Evolutionary conservation across 768 basidiomycete species (phyloP).

Genomic region (Lactarius quietus): DNA sequence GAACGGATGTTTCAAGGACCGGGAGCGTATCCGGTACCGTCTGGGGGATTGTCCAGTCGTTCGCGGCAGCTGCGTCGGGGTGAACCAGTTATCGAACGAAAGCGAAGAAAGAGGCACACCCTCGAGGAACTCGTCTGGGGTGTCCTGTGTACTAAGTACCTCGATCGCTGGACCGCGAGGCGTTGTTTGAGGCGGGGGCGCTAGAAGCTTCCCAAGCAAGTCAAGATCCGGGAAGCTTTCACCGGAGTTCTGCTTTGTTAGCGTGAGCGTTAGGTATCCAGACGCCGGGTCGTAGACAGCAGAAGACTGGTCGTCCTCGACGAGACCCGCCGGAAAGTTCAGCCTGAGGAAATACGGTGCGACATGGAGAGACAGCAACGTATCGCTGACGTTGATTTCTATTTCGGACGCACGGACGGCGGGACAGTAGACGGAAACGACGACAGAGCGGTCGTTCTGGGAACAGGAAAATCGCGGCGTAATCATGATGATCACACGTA

Average conservation of each 20-base stretch:
- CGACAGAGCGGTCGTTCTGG: conserved; percentile 54
- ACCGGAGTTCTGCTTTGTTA: conserved; percentile 65
- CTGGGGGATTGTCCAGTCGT: conserved; percentile 79
- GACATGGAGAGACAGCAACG: conserved; percentile 67
- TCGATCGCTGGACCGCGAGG: conserved; percentile 49
- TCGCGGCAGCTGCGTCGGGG: conserved; percentile 55
- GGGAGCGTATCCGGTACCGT: conserved; percentile 43
- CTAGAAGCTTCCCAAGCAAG: conserved; percentile 70
- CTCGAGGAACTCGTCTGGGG: conserved; percentile 45
- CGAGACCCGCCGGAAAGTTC: conserved; percentile 62
- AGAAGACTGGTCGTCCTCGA: conserved; percentile 65
- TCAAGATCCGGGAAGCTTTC: conserved; percentile 76
- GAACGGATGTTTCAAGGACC: conserved; percentile 39
- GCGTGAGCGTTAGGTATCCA: conserved; percentile 71
- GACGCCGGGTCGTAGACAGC: conserved; percentile 73
- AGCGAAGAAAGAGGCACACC: conserved; percentile 36
- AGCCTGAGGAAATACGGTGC: conserved; percentile 84
- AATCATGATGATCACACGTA: conserved; percentile 48
- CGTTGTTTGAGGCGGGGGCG: conserved; percentile 48
- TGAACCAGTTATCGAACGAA: conserved; percentile 8
- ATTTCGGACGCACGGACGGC: conserved; percentile 71
- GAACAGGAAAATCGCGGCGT: conserved; percentile 72
- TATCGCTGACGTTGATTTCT: conserved; percentile 72
- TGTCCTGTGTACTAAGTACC: conserved; percentile 39
- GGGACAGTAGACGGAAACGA: conserved; percentile 64